Evolutionary conservation across 129 eudicot genomes (phyloP).

Genomic region (Lonicera japonica): DNA sequence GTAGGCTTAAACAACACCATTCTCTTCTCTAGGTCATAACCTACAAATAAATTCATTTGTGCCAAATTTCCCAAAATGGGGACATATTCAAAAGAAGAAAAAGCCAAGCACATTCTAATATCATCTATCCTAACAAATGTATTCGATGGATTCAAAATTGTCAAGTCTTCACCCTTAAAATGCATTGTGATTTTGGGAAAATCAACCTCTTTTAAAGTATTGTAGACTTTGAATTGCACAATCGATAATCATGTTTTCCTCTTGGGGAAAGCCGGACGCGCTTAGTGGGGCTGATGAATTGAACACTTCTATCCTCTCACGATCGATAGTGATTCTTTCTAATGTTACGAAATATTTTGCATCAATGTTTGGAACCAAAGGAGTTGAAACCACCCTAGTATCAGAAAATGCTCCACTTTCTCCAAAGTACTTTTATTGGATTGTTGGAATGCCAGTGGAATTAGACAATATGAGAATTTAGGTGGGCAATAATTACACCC

Average conservation of each 20-base stretch:
- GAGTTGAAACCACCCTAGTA: constrained; percentile 4
- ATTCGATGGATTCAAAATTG: not conserved
- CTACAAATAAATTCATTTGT: not conserved
- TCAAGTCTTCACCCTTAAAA: not conserved
- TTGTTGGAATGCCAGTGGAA: not conserved
- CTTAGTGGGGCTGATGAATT: not conserved
- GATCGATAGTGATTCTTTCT: constrained; percentile 8
- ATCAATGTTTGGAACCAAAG: not conserved
- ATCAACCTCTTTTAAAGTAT: not conserved
- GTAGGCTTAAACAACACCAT: not conserved
- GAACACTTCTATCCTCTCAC: not conserved
- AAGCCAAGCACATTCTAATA: not conserved
- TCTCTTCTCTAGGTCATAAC: not conserved
- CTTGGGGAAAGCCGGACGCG: not conserved
- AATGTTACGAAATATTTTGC: not conserved
- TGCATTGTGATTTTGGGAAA: not conserved
- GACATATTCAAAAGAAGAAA: not conserved
- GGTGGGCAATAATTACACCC: too few species aligned
- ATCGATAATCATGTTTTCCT: constrained; percentile 32
- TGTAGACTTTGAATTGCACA: constrained; percentile 4
- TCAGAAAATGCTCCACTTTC: not conserved
- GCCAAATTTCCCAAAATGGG: not conserved
- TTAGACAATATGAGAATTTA: constrained; percentile 17
- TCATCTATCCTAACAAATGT: not conserved
- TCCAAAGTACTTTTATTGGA: constrained; percentile 12